Percentiles rank a stretch among this genome's conserved stretches.
These are phyloP conservation scores for Puccinia polysora DNA, from an alignment of 1,284 basidiomycete genomes.

Conservation along the genomic window DNA sequence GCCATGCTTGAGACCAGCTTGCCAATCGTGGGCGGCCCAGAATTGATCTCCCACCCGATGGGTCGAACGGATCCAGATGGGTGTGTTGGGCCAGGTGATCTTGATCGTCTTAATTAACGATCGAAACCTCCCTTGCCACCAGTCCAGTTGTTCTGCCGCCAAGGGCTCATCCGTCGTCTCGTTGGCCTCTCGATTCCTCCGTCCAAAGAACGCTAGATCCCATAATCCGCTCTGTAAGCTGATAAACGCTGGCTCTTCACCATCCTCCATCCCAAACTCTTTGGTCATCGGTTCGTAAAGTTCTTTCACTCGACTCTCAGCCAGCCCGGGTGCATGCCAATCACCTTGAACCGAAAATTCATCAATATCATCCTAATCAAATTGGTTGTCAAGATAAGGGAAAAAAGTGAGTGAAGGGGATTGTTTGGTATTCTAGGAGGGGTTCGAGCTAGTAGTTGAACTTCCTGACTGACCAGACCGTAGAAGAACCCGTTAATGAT, in stretches of 20 bases:
- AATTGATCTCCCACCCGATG: slow-evolving; percentile 48
- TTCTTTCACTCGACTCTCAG: slow-evolving; percentile 48
- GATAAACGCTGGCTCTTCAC: slow-evolving; percentile 47
- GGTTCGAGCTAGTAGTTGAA: background rate
- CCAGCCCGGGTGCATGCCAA: slow-evolving; percentile 49
- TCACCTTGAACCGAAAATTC: slow-evolving; percentile 49
- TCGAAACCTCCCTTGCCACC: slow-evolving; percentile 48
- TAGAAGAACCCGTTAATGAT: slow-evolving; percentile 50
- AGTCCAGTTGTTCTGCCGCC: slow-evolving; percentile 46
- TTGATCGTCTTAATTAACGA: slow-evolving; percentile 45
- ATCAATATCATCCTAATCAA: slow-evolving; percentile 47
- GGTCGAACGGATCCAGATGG: slow-evolving; percentile 48
- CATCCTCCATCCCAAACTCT: slow-evolving; percentile 44
- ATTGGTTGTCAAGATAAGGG: background rate
- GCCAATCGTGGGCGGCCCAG: slow-evolving; percentile 39
- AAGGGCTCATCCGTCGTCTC: slow-evolving; percentile 47
- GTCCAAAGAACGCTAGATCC: slow-evolving; percentile 51
- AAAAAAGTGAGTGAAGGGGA: background rate
- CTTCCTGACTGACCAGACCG: slow-evolving; percentile 47
- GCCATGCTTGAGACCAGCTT: slow-evolving; percentile 35
- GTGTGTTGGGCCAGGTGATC: slow-evolving; percentile 47
- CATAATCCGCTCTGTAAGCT: slow-evolving; percentile 50
- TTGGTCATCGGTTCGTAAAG: slow-evolving; percentile 48
- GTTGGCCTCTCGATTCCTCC: slow-evolving; percentile 46
- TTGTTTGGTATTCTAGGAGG: background rate